Evolutionary conservation across 1,284 basidiomycete species (phyloP), one percentile per base, ranked within the genome.

Genomic region (Boletus hoseneyae): DNA sequence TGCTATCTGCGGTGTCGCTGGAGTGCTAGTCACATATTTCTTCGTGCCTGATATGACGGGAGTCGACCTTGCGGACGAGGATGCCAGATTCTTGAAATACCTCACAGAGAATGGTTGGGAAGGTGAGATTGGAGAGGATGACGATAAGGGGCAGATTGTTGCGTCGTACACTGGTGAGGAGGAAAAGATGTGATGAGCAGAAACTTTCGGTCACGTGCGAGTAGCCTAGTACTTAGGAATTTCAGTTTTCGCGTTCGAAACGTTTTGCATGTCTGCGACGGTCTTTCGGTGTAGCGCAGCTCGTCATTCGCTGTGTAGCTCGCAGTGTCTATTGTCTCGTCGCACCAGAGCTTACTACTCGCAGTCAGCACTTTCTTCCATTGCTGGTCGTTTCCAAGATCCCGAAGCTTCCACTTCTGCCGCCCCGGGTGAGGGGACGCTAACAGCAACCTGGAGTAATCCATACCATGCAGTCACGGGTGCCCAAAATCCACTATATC

Each of bases 21-120:
- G 84, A 23, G 77, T 87, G 45, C 46, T 85, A 23, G 74, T 86
- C 46, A 84, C 85, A 1, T 86, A 80, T 57, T 80, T 85, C 63
- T 87, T 83, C 62, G 76, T 87, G 3, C 82, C 82, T 10, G 82
- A 86, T 56, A 79, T 82, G 78, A 86, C 82, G 36, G 82, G 79
- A 10, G 69, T 80, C 8, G 84, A 88, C 61, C 73, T 88, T n/a
- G 79, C 77, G 2, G 80, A 81, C 6, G 85, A 86, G 60, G 86
- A 87, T 59, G 70, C 68, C 10, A 77, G 74, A 50, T 88, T 85
- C 66, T 68, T 82, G 66, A 61, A 72, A 54, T 88, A 83, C 61
- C 71, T 87, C 19, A 65, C 70, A 3, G 78, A 74, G 7, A 79
- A 85, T 58, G 85, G 84, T 5, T 88, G 85, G 85, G 66, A 77